A percentile compares a stretch with the other conserved stretches of the same genome.
Conservation (phyloP, 345 rosid species). For the Hibiscus syriacus region DNA sequence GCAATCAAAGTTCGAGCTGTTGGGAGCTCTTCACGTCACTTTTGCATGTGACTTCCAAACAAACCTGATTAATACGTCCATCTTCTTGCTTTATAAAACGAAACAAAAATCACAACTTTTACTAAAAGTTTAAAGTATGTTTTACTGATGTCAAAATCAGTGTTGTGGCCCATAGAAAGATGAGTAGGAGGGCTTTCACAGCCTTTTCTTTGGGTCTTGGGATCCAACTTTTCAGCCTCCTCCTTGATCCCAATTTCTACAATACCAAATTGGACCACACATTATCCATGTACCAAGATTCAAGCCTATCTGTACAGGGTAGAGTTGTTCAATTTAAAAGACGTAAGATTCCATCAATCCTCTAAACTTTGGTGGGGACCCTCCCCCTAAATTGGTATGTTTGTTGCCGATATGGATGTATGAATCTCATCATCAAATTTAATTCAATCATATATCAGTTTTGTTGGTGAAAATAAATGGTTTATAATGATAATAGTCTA, state of each 20-base stretch:
- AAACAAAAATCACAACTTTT: too few relatives aligned
- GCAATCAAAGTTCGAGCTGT: conserved; percentile 21
- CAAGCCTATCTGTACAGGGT: conserved; percentile 16
- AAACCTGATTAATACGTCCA: too few relatives aligned
- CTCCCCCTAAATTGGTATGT: neutral
- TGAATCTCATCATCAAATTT: neutral
- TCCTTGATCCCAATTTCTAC: neutral
- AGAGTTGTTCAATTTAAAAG: too few relatives aligned
- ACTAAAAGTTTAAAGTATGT: too few relatives aligned
- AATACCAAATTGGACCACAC: conserved; percentile 19
- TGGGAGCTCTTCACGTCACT: conserved; percentile 48
- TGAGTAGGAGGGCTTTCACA: conserved; percentile 8
- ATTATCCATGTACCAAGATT: conserved; percentile 17
- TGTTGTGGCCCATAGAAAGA: conserved; percentile 1
- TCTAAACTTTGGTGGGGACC: conserved; percentile 5
- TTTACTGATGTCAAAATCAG: too few relatives aligned
- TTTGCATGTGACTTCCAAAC: too few relatives aligned
- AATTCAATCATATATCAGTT: too few relatives aligned
- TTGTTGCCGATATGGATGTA: neutral
- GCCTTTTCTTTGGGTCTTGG: neutral
- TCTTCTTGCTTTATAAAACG: too few relatives aligned
- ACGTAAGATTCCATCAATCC: conserved; percentile 13
- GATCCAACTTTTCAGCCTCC: neutral
- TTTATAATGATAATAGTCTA: too few relatives aligned
- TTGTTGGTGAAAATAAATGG: too few relatives aligned